These are phyloP conservation scores for Atalantia buxifolia DNA, from an alignment of 345 rosid genomes.

Conservation along the genomic window DNA sequence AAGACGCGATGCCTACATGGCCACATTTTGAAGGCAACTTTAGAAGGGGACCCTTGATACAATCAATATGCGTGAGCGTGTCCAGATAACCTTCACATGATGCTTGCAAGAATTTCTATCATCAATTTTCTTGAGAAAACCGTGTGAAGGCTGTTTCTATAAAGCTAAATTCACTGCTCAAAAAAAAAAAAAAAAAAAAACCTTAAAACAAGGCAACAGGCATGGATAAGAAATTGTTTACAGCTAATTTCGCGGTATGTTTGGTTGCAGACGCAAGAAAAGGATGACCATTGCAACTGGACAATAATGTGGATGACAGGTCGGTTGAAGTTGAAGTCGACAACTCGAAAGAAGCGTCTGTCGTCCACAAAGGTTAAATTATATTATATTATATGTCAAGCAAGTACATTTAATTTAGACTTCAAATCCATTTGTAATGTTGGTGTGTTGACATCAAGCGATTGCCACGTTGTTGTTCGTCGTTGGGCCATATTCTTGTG, in stretches of 20 bases:
- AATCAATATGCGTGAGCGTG: not conserved
- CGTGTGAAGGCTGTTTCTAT: not conserved
- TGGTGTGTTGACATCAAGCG: not conserved
- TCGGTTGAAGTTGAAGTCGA: not conserved
- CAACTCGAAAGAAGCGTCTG: not conserved
- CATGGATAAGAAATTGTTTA: not conserved
- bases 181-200: too few relatives aligned
- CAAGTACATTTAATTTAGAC: too few relatives aligned
- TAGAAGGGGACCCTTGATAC: not conserved
- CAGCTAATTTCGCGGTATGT: not conserved
- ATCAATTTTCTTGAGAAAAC: too few relatives aligned
- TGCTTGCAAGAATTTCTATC: not conserved
- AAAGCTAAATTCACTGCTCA: not conserved
- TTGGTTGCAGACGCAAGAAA: not conserved
- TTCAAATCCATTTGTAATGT: not conserved
- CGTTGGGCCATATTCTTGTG: not conserved
- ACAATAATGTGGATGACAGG: not conserved
- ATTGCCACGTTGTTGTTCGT: not conserved
- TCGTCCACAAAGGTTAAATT: not conserved
- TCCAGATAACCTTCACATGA: not conserved
- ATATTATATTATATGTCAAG: not conserved
- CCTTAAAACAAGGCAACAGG: too few relatives aligned
- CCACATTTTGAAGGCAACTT: not conserved
- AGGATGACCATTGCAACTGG: not conserved
- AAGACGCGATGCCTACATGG: too few relatives aligned